Percentiles rank a stretch among this genome's conserved stretches.
Conservation (phyloP, 495 filamentous ascomycete species). For the Tricharina praecox region DNA sequence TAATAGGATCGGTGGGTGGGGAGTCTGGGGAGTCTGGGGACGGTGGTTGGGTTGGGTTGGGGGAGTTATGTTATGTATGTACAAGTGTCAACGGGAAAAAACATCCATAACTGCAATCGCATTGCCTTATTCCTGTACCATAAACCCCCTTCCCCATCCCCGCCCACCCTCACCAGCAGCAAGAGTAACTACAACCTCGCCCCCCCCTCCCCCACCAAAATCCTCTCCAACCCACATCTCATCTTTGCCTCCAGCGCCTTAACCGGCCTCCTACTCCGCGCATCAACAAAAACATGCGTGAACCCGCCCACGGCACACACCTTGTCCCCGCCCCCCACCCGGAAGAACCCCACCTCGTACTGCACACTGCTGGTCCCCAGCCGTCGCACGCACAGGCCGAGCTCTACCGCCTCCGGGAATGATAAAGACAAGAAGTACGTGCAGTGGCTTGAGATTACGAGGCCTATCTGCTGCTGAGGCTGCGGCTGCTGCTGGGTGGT, state of each 20-base stretch:
- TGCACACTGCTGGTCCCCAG: slow-evolving; percentile 77
- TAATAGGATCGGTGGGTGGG: not conserved
- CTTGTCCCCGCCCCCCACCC: slow-evolving; percentile 58
- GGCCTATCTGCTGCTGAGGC: slow-evolving; percentile 54
- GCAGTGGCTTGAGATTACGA: slow-evolving; percentile 69
- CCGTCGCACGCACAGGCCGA: slow-evolving; percentile 66
- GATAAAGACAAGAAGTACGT: slow-evolving; percentile 72
- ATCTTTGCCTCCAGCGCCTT: slow-evolving; percentile 37
- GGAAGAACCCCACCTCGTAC: slow-evolving; percentile 83
- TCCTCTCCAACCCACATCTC: slow-evolving; percentile 36
- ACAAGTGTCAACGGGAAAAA: not conserved
- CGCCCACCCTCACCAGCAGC: not conserved
- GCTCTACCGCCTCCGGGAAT: slow-evolving; percentile 66
- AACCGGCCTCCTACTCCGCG: slow-evolving; percentile 49
- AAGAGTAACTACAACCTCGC: slow-evolving; percentile 2
- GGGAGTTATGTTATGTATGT: not conserved
- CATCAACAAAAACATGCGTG: slow-evolving; percentile 75
- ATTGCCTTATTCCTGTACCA: no score
- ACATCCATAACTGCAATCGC: not conserved
- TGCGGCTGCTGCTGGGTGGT: no score
- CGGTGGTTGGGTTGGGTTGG: not conserved
- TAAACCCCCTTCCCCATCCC: no score
- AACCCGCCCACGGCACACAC: slow-evolving; percentile 81
- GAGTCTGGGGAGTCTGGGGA: not conserved
- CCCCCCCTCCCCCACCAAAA: slow-evolving; percentile 11